Evolutionary conservation across 768 basidiomycete genomes (phyloP).

Genomic region (Boletus huronensis): DNA sequence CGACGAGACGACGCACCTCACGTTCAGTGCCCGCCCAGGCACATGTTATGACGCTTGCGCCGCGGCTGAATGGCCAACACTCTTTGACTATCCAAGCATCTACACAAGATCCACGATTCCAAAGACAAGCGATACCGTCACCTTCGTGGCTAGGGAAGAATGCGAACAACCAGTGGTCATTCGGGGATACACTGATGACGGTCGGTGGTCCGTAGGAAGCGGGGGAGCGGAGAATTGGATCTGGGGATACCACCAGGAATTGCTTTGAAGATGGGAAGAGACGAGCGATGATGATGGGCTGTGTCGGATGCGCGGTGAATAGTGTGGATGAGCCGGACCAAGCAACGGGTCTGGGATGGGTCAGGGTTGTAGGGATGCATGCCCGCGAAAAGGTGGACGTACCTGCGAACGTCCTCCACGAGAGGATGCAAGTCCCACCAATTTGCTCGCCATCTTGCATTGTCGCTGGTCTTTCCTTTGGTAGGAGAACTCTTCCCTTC

Average conservation of each 20-base stretch:
- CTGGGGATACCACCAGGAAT: slow-evolving; percentile 55
- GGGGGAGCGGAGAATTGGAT: slow-evolving; percentile 44
- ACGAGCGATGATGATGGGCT: slow-evolving; percentile 56
- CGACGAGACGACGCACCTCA: slow-evolving; percentile 42
- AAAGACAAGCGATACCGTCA: slow-evolving; percentile 63
- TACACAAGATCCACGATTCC: slow-evolving; percentile 55
- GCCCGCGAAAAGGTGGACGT: slow-evolving; percentile 7
- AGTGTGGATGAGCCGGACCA: slow-evolving; percentile 72
- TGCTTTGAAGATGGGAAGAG: slow-evolving; percentile 70
- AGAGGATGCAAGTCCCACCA: slow-evolving; percentile 77
- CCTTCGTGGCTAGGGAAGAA: slow-evolving; percentile 61
- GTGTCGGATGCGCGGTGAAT: slow-evolving; percentile 63
- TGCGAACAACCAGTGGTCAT: slow-evolving; percentile 66
- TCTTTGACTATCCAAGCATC: slow-evolving; percentile 62
- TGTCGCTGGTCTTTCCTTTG: slow-evolving; percentile 55
- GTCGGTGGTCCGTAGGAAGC: slow-evolving; percentile 57
- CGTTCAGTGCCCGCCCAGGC: slow-evolving; percentile 59
- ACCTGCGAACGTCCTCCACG: slow-evolving; percentile 56
- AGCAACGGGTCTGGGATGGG: slow-evolving; percentile 51
- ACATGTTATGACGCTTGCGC: slow-evolving; percentile 57
- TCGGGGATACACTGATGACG: slow-evolving; percentile 56
- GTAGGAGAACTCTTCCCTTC: slow-evolving; percentile 36
- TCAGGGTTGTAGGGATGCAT: not conserved
- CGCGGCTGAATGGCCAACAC: slow-evolving; percentile 49
- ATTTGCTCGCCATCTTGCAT: slow-evolving; percentile 52